A percentile compares a stretch with the other conserved stretches of the same genome.
Evolutionary conservation across 257 asterid species (phyloP).

Genomic region (Haberlea rhodopensis): DNA sequence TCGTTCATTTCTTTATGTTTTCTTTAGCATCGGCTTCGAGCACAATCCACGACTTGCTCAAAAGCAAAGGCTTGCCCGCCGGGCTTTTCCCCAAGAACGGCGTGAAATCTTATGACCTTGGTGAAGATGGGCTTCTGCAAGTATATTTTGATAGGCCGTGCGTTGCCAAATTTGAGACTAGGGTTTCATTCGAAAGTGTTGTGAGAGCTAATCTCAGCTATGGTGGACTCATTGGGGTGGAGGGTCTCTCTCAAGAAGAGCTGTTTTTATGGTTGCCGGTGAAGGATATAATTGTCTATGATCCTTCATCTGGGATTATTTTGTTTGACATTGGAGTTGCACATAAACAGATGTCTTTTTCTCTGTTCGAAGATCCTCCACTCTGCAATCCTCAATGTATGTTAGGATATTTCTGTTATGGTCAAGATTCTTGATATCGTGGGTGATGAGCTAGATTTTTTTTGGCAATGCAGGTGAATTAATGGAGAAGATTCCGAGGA

Average conservation of each 20-base stretch:
- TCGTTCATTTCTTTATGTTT: slow-evolving; percentile 27
- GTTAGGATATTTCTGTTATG: background rate
- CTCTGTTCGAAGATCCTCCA: slow-evolving; percentile 87
- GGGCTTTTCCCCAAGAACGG: slow-evolving; percentile 86
- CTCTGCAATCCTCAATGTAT: slow-evolving; percentile 65
- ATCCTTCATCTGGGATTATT: slow-evolving; percentile 80
- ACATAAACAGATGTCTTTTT: slow-evolving; percentile 76
- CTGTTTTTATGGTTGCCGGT: slow-evolving; percentile 88
- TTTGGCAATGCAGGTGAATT: slow-evolving; percentile 38
- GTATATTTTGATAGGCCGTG: slow-evolving; percentile 75
- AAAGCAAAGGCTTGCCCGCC: slow-evolving; percentile 68
- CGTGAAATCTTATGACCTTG: slow-evolving; percentile 53
- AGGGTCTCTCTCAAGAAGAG: slow-evolving; percentile 85
- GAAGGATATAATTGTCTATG: slow-evolving; percentile 71
- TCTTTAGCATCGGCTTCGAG: slow-evolving; percentile 20
- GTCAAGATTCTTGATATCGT: background rate
- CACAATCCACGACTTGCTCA: slow-evolving; percentile 64
- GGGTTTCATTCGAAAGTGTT: slow-evolving; percentile 66
- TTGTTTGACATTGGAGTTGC: slow-evolving; percentile 85
- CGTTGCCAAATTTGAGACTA: slow-evolving; percentile 67
- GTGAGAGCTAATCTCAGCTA: slow-evolving; percentile 78
- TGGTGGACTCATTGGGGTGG: slow-evolving; percentile 74
- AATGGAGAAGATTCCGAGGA: slow-evolving; percentile 29
- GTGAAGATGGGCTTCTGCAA: slow-evolving; percentile 48
- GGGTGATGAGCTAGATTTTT: background rate